A percentile compares a stretch with the other conserved stretches of the same genome.
phyloP scores from a whole-genome alignment of 129 eudicot species.

The Centrapalus pauciflorus region DNA sequence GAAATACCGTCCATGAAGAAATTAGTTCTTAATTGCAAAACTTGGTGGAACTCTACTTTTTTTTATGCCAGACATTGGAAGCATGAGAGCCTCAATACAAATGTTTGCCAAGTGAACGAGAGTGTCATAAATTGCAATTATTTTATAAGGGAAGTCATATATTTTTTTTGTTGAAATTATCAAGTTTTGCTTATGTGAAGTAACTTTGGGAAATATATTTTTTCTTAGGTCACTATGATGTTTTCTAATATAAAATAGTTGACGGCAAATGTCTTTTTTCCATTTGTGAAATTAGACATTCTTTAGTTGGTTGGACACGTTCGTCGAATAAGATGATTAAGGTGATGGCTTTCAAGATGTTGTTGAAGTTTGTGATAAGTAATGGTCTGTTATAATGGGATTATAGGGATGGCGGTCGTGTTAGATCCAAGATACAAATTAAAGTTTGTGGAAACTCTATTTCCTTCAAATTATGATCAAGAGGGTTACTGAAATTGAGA shows the following conservation, averaged over 20 bases:
- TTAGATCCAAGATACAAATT: neutral
- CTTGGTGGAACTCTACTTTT: constrained; percentile 8
- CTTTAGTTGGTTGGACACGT: neutral
- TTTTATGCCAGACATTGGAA: neutral
- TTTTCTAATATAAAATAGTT: neutral
- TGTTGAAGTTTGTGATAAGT: neutral
- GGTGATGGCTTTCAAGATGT: neutral
- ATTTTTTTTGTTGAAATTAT: too few species aligned
- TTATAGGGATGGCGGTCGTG: neutral
- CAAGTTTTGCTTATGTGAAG: neutral
- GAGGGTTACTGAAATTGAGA: neutral
- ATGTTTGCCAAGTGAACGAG: neutral
- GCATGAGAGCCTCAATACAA: neutral
- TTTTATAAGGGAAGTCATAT: neutral
- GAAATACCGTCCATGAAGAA: neutral
- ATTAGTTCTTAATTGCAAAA: constrained; percentile 6
- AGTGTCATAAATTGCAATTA: neutral
- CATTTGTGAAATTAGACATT: neutral
- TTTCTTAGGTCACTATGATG: neutral
- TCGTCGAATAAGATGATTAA: neutral
- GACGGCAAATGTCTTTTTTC: neutral
- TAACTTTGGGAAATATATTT: neutral
- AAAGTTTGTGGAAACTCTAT: neutral
- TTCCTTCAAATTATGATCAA: neutral
- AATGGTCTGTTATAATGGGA: neutral